Percentiles rank a stretch among this genome's conserved stretches.
Conservation (phyloP, 331 rosid species). For the Stylosanthes scabra region DNA sequence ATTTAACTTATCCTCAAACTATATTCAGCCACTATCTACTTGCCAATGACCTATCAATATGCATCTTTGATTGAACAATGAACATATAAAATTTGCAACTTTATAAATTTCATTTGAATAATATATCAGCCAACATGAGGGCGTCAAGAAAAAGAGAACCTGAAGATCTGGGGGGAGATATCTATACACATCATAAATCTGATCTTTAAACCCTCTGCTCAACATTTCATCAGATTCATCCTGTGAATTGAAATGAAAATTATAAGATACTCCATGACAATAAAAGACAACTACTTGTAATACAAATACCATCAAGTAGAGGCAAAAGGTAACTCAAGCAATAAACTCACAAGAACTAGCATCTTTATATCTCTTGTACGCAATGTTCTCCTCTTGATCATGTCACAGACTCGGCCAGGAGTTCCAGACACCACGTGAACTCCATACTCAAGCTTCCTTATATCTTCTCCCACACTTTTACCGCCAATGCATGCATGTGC, state of each 20-base stretch:
- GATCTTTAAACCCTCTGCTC: constrained; percentile 99
- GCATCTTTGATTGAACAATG: constrained; percentile 1
- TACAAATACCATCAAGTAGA: not conserved
- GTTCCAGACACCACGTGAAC: constrained; percentile 99
- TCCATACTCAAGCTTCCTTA: constrained; percentile 94
- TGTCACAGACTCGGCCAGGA: constrained; percentile 98
- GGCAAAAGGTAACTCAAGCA: not conserved
- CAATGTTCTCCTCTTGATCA: constrained; percentile 96
- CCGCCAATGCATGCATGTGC: constrained; percentile 96
- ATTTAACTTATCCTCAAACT: not conserved
- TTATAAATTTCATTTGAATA: constrained; percentile 13
- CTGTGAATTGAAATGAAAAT: constrained; percentile 47
- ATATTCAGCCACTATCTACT: constrained; percentile 11
- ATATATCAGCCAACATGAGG: not conserved
- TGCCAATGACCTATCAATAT: not conserved
- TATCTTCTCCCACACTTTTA: constrained; percentile 97
- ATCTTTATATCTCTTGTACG: constrained; percentile 92
- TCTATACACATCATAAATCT: constrained; percentile 95
- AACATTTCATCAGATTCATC: constrained; percentile 99
- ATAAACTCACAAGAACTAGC: constrained; percentile 73
- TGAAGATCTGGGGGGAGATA: constrained; percentile 99
- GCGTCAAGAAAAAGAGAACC: constrained; percentile 54
- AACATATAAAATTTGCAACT: not conserved
- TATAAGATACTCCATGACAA: not conserved
- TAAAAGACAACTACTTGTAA: not conserved